These are phyloP conservation scores for Schizochytrium sp. DNA, from an alignment of 108 stramenopile genomes.

Conservation along the genomic window DNA sequence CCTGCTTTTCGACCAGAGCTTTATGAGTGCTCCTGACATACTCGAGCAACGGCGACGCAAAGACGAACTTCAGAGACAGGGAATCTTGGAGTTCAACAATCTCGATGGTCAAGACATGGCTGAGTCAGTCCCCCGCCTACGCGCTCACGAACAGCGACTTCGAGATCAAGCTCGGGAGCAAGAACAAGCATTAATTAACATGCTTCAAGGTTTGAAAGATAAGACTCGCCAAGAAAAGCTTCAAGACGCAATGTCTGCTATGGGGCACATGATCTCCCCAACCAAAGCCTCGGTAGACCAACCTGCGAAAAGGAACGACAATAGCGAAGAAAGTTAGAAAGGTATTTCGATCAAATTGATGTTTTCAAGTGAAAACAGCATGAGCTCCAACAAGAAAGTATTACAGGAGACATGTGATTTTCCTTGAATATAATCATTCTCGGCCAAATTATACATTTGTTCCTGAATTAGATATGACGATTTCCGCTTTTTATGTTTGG, in stretches of 20 bases:
- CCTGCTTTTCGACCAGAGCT: neutral
- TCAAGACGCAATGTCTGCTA: neutral
- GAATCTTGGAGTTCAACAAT: constrained; percentile 7
- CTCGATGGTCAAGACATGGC: neutral
- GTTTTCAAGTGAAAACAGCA: no score
- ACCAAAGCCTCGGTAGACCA: neutral
- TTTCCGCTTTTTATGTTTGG: no score
- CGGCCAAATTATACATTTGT: no score
- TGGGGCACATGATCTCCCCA: neutral
- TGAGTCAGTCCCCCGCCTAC: neutral
- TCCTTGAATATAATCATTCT: no score
- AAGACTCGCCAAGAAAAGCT: constrained; percentile 23
- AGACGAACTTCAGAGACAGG: neutral
- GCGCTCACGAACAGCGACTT: neutral
- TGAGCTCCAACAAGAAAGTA: no score
- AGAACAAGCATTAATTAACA: constrained; percentile 9
- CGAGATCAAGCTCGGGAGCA: neutral
- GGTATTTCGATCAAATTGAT: no score
- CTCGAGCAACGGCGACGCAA: neutral
- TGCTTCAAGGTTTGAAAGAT: constrained; percentile 2
- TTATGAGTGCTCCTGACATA: neutral
- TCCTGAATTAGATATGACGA: no score
- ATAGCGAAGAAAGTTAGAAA: neutral
- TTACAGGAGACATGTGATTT: no score
- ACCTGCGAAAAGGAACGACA: neutral